Evolutionary conservation across 2,329 filamentous ascomycete genomes (phyloP).

Genomic region (Tolypocladium pustulatum): DNA sequence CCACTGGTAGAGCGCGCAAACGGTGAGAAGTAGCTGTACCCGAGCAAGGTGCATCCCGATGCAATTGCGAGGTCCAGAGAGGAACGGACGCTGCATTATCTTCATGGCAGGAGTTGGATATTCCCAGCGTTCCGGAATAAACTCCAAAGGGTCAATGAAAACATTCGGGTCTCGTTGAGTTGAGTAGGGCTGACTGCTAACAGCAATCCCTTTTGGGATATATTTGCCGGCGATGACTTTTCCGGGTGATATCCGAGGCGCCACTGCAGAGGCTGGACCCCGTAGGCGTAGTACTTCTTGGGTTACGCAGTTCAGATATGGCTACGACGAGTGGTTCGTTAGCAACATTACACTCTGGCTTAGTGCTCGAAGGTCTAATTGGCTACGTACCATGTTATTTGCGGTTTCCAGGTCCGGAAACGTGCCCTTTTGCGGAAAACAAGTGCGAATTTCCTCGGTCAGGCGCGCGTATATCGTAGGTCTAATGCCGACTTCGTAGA

Average conservation of each 20-base stretch:
- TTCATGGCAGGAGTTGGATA: neutral
- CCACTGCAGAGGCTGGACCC: neutral
- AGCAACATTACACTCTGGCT: neutral
- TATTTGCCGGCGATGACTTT: neutral
- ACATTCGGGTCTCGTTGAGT: neutral
- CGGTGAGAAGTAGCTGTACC: neutral
- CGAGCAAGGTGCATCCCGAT: neutral
- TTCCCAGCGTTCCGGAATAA: neutral
- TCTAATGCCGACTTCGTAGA: neutral
- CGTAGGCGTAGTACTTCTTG: neutral
- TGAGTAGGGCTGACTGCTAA: neutral
- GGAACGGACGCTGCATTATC: neutral
- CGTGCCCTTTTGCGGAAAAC: neutral
- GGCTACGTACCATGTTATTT: neutral
- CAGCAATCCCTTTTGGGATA: neutral
- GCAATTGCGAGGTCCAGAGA: neutral
- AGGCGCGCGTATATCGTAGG: neutral
- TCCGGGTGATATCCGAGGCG: neutral
- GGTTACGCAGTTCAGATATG: neutral
- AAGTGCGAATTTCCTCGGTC: neutral
- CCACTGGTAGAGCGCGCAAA: neutral
- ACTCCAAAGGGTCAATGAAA: neutral
- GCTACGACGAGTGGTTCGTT: neutral
- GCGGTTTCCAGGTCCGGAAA: neutral
- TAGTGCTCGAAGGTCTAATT: neutral